Base-by-base conservation (phyloP, 176 grass and related monocot genomes). In the Oryza glaberrima region DNA sequence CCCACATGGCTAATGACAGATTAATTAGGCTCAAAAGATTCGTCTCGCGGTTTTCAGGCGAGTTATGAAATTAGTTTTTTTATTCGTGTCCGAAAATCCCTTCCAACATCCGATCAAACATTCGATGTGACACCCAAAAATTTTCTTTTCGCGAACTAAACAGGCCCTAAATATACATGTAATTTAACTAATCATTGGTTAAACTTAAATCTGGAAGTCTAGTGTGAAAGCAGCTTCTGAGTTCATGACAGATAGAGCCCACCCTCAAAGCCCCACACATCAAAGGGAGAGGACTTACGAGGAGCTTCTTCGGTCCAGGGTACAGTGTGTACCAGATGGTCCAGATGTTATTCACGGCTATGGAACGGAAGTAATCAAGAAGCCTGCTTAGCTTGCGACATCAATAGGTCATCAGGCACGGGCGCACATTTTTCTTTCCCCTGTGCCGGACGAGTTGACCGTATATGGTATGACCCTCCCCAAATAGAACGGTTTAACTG, bases 361-460 rank as follows among this genome's bases (percentile, higher is more conserved):
- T 43, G n/a, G 30, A 54, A 30, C 11, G 54, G 32, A 52, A 66
- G 69, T 44, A 56, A 56, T 43, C 58, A 74, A 44, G 43, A 2
- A 44, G n/a, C 5, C 14, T 32, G 30, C 30, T 86, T 41, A 44
- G 23, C 47, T 58, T 60, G 35, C 48, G 17, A 17, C 84, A 83
- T 44, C 74, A 54, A 63, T 78, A 83, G 68, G 73, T 86, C 88
- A 86, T 79, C 46, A 32, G 78, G 74, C 88, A 79, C 75, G 88
- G 79, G 72, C 43, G 9, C 19, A 47, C 13, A 15, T 3, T 67
- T 74, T 81, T 75, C 54, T 11, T 68, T 23, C 14, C 32, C 61
- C 22, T n/a, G 14, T 48, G 73, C 69, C 36, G 73, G 68, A 68
- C 56, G 73, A 22, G 74, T 78, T 86, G 88, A 82, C 73, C 47